A percentile compares a stretch with the other conserved stretches of the same genome.
Evolutionary conservation across 176 grass and related monocot species (phyloP).

Genomic region (Musa schizocarpa): DNA sequence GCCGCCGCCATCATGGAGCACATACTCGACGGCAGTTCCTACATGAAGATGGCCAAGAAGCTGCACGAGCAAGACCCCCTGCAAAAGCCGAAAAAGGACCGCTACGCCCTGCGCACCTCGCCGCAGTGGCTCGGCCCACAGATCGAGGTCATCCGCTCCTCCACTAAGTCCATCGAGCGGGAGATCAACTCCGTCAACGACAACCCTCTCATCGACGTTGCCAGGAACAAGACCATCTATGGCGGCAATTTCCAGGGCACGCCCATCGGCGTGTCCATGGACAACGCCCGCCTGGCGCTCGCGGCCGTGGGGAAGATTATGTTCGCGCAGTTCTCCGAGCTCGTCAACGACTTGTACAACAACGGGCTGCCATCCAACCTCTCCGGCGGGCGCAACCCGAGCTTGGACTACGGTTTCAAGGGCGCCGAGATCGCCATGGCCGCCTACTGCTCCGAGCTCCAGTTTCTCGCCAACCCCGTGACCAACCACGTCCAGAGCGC

Average conservation of each 20-base stretch:
- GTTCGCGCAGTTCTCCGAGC: constrained; percentile 8
- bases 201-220: constrained; percentile 7
- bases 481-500: constrained; percentile 12
- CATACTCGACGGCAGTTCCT: constrained; percentile 7
- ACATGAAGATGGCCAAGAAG: constrained; percentile 8
- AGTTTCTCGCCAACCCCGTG: neutral
- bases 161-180: constrained; percentile 3
- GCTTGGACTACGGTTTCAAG: constrained; percentile 8
- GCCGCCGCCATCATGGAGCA: constrained; percentile 13
- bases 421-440: constrained; percentile 7
- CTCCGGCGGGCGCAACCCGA: constrained; percentile 3
- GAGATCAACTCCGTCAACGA: constrained; percentile 10
- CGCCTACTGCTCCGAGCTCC: constrained; percentile 5
- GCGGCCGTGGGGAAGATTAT: constrained; percentile 1
- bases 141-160: constrained; percentile 1
- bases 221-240: neutral
- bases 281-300: constrained; percentile 2
- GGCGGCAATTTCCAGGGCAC: constrained; percentile 6
- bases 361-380: constrained; percentile 5
- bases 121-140: constrained; percentile 9
- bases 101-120: neutral
- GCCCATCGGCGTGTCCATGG: constrained; percentile 10
- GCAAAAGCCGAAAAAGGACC: neutral
- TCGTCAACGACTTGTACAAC: constrained; percentile 8
- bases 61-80: constrained; percentile 1